Conservation (phyloP, 192 early-diverging fungal species). For the Pilaira anomala region DNA sequence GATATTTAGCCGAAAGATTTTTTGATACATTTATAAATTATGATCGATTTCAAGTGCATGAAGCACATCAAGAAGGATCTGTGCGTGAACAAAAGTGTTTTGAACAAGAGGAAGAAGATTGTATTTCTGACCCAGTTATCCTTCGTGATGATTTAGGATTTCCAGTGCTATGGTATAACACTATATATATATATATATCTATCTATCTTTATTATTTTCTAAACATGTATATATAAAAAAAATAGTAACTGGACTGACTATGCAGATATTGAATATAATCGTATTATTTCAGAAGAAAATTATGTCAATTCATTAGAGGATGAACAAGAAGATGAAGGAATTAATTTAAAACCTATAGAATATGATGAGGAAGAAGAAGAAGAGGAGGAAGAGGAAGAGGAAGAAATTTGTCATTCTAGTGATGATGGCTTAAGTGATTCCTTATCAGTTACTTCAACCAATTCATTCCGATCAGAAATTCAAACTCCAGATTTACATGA, state of each 20-base stretch:
- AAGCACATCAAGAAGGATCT: conserved; percentile 26
- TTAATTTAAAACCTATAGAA: too few relatives aligned
- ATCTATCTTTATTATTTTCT: background rate
- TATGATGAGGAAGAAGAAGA: too few relatives aligned
- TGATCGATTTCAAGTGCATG: conserved; percentile 35
- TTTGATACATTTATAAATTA: conserved; percentile 40
- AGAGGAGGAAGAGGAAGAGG: background rate
- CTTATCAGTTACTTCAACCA: background rate
- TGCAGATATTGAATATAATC: conserved; percentile 12
- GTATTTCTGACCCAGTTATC: background rate
- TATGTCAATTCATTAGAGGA: conserved; percentile 2
- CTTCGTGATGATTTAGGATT: conserved; percentile 11
- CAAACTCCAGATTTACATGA: too few relatives aligned
- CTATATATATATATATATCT: background rate
- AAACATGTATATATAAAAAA: background rate
- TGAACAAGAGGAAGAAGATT: background rate
- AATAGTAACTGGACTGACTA: conserved; percentile 11
- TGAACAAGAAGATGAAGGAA: conserved; percentile 5
- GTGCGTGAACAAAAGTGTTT: background rate
- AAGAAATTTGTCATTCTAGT: conserved; percentile 2
- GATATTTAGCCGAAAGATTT: conserved; percentile 37
- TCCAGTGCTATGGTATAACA: background rate
- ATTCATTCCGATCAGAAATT: background rate
- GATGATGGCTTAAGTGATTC: conserved; percentile 8
- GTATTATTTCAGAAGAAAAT: conserved; percentile 11